A percentile compares a stretch with the other conserved stretches of the same genome.
phyloP scores from a whole-genome alignment of 2,329 filamentous ascomycete species.

The Hortaea werneckii region DNA sequence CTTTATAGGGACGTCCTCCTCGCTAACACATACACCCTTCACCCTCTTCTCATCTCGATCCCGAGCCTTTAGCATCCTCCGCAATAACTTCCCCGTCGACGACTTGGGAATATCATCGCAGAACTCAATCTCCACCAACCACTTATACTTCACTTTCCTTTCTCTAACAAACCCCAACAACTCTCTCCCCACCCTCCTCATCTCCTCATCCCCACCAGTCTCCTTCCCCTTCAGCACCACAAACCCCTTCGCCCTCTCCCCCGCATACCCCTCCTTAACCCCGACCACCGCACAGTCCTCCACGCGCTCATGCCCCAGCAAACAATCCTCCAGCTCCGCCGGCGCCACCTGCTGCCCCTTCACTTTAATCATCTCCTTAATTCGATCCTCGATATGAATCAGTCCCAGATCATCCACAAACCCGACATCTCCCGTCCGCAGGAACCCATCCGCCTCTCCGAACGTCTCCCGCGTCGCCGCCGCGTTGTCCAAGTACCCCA shows the following conservation, averaged over 20 bases:
- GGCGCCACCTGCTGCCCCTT: slow-evolving; percentile 54
- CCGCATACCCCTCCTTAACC: slow-evolving; percentile 44
- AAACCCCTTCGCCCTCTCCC: slow-evolving; percentile 49
- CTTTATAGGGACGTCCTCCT: slow-evolving; percentile 3
- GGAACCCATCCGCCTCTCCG: slow-evolving; percentile 33
- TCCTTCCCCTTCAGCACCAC: slow-evolving; percentile 36
- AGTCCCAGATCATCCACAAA: slow-evolving; percentile 46
- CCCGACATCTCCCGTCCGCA: slow-evolving; percentile 51
- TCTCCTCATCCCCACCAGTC: slow-evolving; percentile 5
- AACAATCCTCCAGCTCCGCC: slow-evolving; percentile 52
- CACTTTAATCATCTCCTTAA: slow-evolving; percentile 61
- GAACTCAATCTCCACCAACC: slow-evolving; percentile 55
- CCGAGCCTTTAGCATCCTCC: slow-evolving; percentile 44
- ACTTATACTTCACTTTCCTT: slow-evolving; percentile 59
- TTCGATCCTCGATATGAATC: slow-evolving; percentile 49
- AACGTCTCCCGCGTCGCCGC: slow-evolving; percentile 32
- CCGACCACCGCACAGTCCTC: slow-evolving; percentile 49
- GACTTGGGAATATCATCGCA: slow-evolving; percentile 59
- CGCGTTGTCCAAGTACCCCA: slow-evolving; percentile 27
- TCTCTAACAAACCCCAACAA: slow-evolving; percentile 52
- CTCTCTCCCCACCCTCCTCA: slow-evolving; percentile 33
- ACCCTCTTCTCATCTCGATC: slow-evolving; percentile 30
- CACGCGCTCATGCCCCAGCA: slow-evolving; percentile 48
- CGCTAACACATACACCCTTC: slow-evolving; percentile 13
- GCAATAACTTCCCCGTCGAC: slow-evolving; percentile 61